Conservation (phyloP, 2,329 filamentous ascomycete genomes). For the Nemania sp. region DNA sequence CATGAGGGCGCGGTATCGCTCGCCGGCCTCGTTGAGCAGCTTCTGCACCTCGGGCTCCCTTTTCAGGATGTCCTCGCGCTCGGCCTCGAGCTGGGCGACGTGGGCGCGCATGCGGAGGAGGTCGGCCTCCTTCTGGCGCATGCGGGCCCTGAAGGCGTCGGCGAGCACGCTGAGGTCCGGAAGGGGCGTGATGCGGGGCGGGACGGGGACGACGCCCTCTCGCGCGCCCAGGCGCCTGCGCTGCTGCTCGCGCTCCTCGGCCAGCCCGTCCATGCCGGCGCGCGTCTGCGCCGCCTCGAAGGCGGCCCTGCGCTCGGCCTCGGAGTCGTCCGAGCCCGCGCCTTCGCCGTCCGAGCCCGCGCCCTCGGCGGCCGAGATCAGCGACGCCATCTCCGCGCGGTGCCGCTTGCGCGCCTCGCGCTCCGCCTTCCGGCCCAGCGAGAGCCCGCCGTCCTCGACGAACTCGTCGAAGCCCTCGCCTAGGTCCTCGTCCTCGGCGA, state of each 20-base stretch:
- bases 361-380: conserved; percentile 82
- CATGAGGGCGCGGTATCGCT: conserved; percentile 60
- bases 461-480: conserved; percentile 93
- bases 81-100: conserved; percentile 63
- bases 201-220: conserved; percentile 57
- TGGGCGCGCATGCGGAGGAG: conserved; percentile 55
- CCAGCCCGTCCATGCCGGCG: conserved; percentile 79
- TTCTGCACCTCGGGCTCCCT: conserved; percentile 81
- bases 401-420: conserved; percentile 68
- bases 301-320: conserved; percentile 73
- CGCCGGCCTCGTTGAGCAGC: conserved; percentile 78
- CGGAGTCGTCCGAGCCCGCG: conserved; percentile 70
- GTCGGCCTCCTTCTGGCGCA: conserved; percentile 64
- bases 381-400: conserved; percentile 77
- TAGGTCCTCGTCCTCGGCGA: conserved; percentile 87
- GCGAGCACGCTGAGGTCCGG: conserved; percentile 76
- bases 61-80: conserved; percentile 65
- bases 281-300: conserved; percentile 88
- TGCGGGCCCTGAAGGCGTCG: conserved; percentile 61
- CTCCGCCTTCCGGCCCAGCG: conserved; percentile 79
- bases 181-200: conserved; percentile 76
- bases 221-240: conserved; percentile 43
- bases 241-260: conserved; percentile 50
- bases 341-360: conserved; percentile 43
- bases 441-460: conserved; percentile 80